These are phyloP conservation scores for Gossypium mustelinum DNA, from an alignment of 345 rosid genomes.

Conservation along the genomic window DNA sequence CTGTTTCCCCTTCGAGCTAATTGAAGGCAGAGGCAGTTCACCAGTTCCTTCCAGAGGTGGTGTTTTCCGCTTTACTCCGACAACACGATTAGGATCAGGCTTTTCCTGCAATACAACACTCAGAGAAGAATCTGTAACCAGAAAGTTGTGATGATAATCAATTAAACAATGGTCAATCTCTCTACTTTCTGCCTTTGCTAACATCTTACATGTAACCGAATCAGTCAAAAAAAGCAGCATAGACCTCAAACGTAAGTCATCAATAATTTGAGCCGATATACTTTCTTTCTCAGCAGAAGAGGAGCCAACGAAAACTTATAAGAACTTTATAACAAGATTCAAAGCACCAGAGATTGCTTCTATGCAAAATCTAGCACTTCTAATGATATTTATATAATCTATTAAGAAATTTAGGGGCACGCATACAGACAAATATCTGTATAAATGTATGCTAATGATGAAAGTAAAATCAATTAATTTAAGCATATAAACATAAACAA, in stretches of 20 bases:
- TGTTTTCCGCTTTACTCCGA: conserved; percentile 42
- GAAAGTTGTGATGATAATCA: not conserved
- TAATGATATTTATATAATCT: not conserved
- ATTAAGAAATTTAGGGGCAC: not conserved
- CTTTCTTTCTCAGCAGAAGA: not conserved
- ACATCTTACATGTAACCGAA: not conserved
- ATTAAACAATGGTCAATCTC: conserved; percentile 7
- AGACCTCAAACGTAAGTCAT: not conserved
- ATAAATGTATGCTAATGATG: not conserved
- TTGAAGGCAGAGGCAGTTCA: conserved; percentile 14
- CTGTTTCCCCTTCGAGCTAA: conserved; percentile 21
- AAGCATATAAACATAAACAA: not conserved
- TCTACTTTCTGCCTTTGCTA: not conserved
- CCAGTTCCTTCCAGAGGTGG: conserved; percentile 16
- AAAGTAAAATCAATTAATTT: not conserved
- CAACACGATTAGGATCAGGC: conserved; percentile 31
- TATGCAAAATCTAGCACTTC: not conserved
- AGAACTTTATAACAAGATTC: not conserved
- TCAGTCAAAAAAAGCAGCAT: not conserved
- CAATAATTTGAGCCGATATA: not conserved
- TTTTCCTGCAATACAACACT: conserved; percentile 42
- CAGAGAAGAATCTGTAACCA: conserved; percentile 21
- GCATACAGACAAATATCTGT: not conserved
- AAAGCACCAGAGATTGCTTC: not conserved
- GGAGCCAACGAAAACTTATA: not conserved